Conservation (phyloP, 176 grass and related monocot genomes). For the Poa annua region DNA sequence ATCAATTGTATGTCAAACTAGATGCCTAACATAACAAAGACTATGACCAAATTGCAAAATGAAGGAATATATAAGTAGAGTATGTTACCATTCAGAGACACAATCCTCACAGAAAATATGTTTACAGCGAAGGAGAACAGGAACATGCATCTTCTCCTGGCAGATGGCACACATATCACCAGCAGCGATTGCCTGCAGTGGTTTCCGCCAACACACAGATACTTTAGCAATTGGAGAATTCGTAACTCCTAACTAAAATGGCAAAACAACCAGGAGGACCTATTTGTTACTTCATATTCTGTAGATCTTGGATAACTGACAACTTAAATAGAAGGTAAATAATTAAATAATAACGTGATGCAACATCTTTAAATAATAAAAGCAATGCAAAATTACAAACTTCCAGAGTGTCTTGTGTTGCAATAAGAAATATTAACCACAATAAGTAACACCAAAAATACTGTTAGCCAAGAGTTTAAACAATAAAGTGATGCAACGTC, state of each 20-base stretch:
- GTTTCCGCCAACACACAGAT: constrained; percentile 21
- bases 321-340: background rate
- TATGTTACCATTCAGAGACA: constrained; percentile 87
- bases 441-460: no score
- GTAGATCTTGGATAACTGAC: background rate
- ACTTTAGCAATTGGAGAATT: background rate
- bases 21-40: constrained; percentile 5
- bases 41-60: constrained; percentile 15
- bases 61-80: constrained; percentile 23
- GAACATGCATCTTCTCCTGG: constrained; percentile 88
- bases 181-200: constrained; percentile 65
- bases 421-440: constrained; percentile 21
- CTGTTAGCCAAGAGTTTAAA: background rate
- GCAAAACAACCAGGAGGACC: background rate
- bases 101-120: constrained; percentile 98
- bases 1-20: constrained; percentile 25
- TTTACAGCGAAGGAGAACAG: constrained; percentile 93
- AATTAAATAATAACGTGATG: constrained; percentile 7
- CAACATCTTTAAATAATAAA: constrained; percentile 12
- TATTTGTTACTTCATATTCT: background rate
- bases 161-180: constrained; percentile 99
- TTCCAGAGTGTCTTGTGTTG: background rate
- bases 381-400: constrained; percentile 10
- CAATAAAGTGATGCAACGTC: background rate
- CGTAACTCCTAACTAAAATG: background rate